A percentile compares a stretch with the other conserved stretches of the same genome.
phyloP scores from a whole-genome alignment of 768 basidiomycete species.

The Amanita phalloides region DNA sequence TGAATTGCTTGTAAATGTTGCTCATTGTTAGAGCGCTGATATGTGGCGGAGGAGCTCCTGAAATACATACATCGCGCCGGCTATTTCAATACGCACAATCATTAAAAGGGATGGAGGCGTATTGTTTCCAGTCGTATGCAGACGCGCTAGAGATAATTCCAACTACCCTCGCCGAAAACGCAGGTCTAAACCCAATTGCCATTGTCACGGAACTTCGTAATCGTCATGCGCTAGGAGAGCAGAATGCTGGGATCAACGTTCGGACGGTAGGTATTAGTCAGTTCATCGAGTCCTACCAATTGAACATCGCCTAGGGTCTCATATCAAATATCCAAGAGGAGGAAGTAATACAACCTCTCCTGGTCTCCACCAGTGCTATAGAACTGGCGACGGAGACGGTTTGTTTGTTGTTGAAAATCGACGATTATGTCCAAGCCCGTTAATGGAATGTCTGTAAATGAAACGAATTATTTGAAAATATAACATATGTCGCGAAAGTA shows the following conservation, averaged over 20 bases:
- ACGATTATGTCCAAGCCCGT: conserved; percentile 82
- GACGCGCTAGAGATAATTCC: conserved; percentile 98
- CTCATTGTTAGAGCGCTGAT: conserved; percentile 59
- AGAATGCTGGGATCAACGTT: conserved; percentile 95
- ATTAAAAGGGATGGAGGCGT: conserved; percentile 96
- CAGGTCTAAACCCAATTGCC: conserved; percentile 93
- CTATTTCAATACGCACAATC: conserved; percentile 88
- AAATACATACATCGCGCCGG: conserved; percentile 91
- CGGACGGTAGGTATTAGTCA: conserved; percentile 57
- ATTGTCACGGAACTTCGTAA: conserved; percentile 98
- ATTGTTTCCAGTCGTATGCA: conserved; percentile 98
- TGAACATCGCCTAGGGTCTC: conserved; percentile 49
- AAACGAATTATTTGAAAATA: background rate
- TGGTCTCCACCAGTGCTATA: conserved; percentile 91
- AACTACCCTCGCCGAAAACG: conserved; percentile 95
- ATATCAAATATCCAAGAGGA: conserved; percentile 98
- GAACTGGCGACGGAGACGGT: conserved; percentile 97
- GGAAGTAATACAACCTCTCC: conserved; percentile 90
- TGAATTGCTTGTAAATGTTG: background rate
- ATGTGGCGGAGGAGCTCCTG: conserved; percentile 93
- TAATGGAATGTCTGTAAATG: conserved; percentile 16
- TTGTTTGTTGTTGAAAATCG: conserved; percentile 91
- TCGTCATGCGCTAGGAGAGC: conserved; percentile 90
- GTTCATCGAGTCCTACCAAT: background rate
- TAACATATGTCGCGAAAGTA: background rate